Percentiles rank a stretch among this genome's conserved stretches.
These are phyloP conservation scores for Solanum chacoense DNA, from an alignment of 305 asterid species.

Conservation along the genomic window DNA sequence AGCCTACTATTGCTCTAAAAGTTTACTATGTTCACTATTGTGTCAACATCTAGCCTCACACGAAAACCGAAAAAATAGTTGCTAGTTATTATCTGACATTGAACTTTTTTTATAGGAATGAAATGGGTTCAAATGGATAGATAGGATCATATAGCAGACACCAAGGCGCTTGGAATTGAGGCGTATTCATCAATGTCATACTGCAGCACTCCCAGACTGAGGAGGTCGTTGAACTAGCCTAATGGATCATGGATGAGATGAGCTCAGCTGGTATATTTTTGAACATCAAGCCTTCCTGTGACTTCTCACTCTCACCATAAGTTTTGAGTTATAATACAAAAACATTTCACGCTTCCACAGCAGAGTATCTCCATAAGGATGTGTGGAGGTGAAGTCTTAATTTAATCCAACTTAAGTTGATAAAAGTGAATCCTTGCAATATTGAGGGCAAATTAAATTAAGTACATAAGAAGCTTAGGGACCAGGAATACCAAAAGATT, in stretches of 20 bases:
- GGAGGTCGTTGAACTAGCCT: neutral
- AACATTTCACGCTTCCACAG: neutral
- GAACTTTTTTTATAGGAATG: neutral
- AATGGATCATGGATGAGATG: neutral
- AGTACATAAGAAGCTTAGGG: neutral
- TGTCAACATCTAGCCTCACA: neutral
- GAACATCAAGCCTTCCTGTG: neutral
- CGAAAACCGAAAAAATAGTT: neutral
- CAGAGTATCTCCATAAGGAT: neutral
- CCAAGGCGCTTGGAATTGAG: neutral
- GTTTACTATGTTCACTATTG: neutral
- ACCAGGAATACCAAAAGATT: constrained; percentile 9
- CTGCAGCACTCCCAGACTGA: neutral
- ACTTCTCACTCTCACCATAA: neutral
- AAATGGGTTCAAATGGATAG: neutral
- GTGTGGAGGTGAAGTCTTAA: neutral
- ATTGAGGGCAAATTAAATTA: neutral
- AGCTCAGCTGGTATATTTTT: neutral
- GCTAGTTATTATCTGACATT: neutral
- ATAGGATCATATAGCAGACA: neutral
- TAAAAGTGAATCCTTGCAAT: neutral
- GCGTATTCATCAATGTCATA: neutral
- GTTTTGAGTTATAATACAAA: neutral
- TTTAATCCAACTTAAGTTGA: neutral
- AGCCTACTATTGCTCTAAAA: neutral